Evolutionary conservation across 1,139 yeast species (phyloP), one percentile per base, ranked within the genome.

Genomic region (Yamadazyma spencermartinsiae): DNA sequence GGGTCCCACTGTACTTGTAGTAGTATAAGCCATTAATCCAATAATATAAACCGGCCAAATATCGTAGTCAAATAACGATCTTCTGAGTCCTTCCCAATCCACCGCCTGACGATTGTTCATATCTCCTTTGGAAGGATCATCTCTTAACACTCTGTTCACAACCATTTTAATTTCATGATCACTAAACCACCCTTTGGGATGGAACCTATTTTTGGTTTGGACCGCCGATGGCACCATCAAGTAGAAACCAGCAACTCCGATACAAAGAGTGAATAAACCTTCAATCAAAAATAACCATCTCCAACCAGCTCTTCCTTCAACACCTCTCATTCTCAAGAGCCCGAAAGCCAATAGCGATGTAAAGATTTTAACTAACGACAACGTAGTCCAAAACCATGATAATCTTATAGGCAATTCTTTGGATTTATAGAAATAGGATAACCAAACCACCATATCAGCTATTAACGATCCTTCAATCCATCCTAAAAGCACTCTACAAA

Each of bases 101-200:
- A 81, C 61, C 1, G 79, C 78, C 49, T 80, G 79, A 52, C 85
- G 68, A 52, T 82, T 82, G 52, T 80, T 69, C 85, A 80, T 79
- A 45, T 79, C 82, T 13, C 86, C 86, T 57, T 82, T 82, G 1
- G 76, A 61, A 5, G 88, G 87, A 50, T 82, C 89, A 54, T 82
- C 86, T 49, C 87, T 60, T 38, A 82, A 61, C 1, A 82, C 67
- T 42, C 80, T 68, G 49, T 82, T 82, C 12, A 80, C 86, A 21
- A 79, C 69, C 36, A 82, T 80, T 40, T 74, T 78, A 45, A 76
- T 80, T 50, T 82, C 86, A 19, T 78, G 65, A 5, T 78, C 82
- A 8, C 74, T 74, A 47, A 75, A 81, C 86, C 86, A 81, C 12
- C 86, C 86, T 19, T 74, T 68, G 5, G 70, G 70, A 17, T 75